Base-by-base conservation (phyloP, 2,329 filamentous ascomycete genomes). In the Fusarium chuoi region DNA sequence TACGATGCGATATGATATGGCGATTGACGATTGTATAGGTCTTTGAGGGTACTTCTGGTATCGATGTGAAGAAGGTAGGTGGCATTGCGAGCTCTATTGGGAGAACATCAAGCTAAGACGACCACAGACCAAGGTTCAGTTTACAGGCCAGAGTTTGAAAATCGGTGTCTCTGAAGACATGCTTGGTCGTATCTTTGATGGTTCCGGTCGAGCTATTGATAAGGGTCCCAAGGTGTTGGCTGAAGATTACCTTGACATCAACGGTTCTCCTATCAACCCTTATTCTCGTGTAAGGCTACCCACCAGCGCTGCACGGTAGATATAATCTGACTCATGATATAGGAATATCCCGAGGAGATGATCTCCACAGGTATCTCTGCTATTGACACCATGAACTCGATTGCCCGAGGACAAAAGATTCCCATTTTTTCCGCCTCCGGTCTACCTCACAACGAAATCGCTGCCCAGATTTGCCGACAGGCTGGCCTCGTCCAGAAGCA, bases 321-420 rank as follows among this genome's bases (percentile, higher is more conserved):
- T 38, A 12, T n/a, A 5, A 18, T 22, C 45, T 58, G 38, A 62
- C 76, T 79, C 62, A 70, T 9, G 42, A 41, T 46, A 30, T 74
- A 97, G 94, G 94, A 98, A 78, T 99, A 99, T 83, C 96, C 96
- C 80, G 96, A 99, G 87, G 97, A 99, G 86, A 99, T 99, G 96
- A 98, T 99, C 80, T 96, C 96, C 41, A 99, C 96, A 54, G 96
- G 96, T 91, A 99, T 99, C 84, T 98, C 96, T 72, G 95, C 96
- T 81, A 98, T 99, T 81, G 96, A 98, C 83, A 98, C 95, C 71
- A 98, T 98, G 96, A 95, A 95, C 88, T 95, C 93, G 71, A 97
- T 98, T 84, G 96, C 97, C 75, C 95, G 96, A 90, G 96, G 96
- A 73, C 96, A 99, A 84, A 99, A 99, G 89, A 99, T 99, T 76